Evolutionary conservation across 2,329 filamentous ascomycete species (phyloP).

Genomic region (Chrysosporium queenslandicum): DNA sequence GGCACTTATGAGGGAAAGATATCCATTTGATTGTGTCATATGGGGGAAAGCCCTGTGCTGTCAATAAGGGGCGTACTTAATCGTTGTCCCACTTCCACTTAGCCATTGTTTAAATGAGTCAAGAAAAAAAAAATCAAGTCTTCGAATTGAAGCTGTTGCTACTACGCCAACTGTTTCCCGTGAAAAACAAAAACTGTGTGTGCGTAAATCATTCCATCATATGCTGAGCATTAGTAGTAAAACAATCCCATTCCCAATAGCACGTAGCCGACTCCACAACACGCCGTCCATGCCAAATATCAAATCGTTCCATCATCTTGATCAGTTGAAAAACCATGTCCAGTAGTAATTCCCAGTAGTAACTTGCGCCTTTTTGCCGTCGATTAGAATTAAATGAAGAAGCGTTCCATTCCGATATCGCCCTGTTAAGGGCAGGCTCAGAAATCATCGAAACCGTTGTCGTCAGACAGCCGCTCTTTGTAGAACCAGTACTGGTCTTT

Average conservation of each 20-base stretch:
- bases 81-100: constrained; percentile 50
- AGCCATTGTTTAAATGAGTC: constrained; percentile 1
- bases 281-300: too few species aligned
- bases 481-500: constrained; percentile 4
- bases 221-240: too few species aligned
- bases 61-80: constrained; percentile 71
- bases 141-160: constrained; percentile 4
- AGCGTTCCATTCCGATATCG: not conserved
- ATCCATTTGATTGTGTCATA: constrained; percentile 46
- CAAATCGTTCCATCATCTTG: too few species aligned
- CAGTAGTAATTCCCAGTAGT: too few species aligned
- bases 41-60: constrained; percentile 98
- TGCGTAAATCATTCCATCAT: too few species aligned
- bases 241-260: too few species aligned
- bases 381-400: not conserved
- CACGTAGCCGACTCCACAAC: too few species aligned
- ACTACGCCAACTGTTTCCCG: not conserved
- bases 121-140: not conserved
- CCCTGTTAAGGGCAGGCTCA: not conserved
- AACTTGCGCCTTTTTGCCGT: too few species aligned
- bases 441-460: not conserved
- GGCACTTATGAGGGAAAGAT: constrained; percentile 99
- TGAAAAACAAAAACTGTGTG: not conserved
- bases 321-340: too few species aligned
- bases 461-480: not conserved